Conservation (phyloP, 2,329 filamentous ascomycete genomes). For the Fusarium clavum region DNA sequence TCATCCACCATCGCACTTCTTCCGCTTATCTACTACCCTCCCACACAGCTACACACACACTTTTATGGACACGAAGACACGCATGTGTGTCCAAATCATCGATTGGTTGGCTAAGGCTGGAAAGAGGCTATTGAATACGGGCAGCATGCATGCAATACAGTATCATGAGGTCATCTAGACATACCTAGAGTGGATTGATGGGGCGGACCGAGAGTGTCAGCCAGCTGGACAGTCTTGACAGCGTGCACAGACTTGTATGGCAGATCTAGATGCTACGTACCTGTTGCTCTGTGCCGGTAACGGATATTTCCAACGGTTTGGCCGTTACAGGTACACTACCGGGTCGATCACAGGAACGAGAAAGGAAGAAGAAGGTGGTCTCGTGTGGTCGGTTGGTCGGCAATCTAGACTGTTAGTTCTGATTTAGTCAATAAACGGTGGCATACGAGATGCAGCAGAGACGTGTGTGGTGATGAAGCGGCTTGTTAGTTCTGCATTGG, state of each 20-base stretch:
- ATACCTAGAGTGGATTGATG: neutral
- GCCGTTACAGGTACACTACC: neutral
- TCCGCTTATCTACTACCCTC: fast-evolving
- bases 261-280: neutral
- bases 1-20: no score
- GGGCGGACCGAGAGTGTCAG: neutral
- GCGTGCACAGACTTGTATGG: neutral
- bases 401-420: neutral
- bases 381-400: neutral
- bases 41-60: neutral
- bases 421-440: neutral
- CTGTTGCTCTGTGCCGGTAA: neutral
- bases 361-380: neutral
- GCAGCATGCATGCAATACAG: conserved; percentile 14
- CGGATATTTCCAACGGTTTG: neutral
- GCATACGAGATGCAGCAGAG: neutral
- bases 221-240: conserved; percentile 4
- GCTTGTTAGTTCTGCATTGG: neutral
- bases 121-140: neutral
- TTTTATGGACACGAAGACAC: neutral
- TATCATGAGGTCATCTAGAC: conserved; percentile 19
- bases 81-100: neutral
- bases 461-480: neutral
- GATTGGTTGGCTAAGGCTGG: neutral
- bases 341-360: neutral